Evolutionary conservation across 2,329 filamentous ascomycete genomes (phyloP), one percentile per base, ranked within the genome.

Genomic region (Graphilbum sp.): DNA sequence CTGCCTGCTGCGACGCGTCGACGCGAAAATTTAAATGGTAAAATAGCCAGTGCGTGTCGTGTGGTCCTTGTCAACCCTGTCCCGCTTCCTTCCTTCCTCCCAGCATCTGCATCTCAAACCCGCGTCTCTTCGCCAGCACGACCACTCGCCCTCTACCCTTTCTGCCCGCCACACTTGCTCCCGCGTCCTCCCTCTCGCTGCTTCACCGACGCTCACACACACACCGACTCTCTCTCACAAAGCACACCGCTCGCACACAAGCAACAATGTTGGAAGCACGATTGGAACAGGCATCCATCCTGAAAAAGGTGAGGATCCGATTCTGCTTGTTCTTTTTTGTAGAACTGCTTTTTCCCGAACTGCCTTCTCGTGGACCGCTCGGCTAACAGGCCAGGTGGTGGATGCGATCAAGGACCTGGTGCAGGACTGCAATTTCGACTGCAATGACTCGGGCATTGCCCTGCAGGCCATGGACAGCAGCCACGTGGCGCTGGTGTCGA

Each of bases 381-480:
- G 20, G 13, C 17, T 27, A 17, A 29, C 34, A 23, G 21, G 5
- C 16, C 49, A 94, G 86, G 84, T 96, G 46, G 87, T 98, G 54
- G 92, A 98, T 59, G 85, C 92, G 52, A 95, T 98, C 77, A 96
- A 95, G 65, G 90, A 98, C 54, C 77, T 98, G 37, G 90, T 98
- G 38, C 90, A 96, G 63, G 90, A 98, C 66, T 98, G 90, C 78
- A 98, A 98, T 67, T 98, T 98, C 66, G 90, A 98, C 72, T 98
- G 92, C 80, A 98, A 96, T 80, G 92, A 98, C 71, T 88, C 85
- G 39, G 90, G 90, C 45, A 90, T 98, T 54, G 87, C 88, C 37
- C 82, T 98, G 40, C 90, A 98, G 64, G 90, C 90, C 54, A 98
- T 98, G 92, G 90, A 98, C 70, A 98, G 96, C 75, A 96, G 87